Percentiles rank a stretch among this genome's conserved stretches.
phyloP scores from a whole-genome alignment of 1,284 basidiomycete genomes.

The Omphalotus olearius region DNA sequence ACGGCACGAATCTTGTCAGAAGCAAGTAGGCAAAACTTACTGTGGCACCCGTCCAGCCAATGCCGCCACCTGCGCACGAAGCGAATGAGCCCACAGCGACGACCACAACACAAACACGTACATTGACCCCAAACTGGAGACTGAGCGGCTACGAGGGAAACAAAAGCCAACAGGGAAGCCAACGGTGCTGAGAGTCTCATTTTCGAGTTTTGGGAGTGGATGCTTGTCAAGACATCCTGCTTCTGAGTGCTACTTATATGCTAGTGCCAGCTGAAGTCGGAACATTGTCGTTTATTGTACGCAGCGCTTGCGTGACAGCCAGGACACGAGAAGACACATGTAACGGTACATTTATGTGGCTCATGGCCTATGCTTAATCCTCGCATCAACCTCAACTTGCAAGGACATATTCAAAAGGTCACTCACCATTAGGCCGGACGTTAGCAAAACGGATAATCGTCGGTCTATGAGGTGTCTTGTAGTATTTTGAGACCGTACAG shows the following conservation, averaged over 20 bases:
- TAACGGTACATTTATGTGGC: too few relatives aligned
- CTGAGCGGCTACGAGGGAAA: conserved; percentile 26
- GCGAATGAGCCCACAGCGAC: background rate
- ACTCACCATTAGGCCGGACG: too few relatives aligned
- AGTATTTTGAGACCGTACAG: too few relatives aligned
- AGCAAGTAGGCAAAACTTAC: conserved; percentile 14
- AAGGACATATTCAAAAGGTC: too few relatives aligned
- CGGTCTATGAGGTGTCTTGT: too few relatives aligned
- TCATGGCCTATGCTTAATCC: too few relatives aligned
- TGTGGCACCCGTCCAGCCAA: conserved; percentile 26
- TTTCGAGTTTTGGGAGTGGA: background rate
- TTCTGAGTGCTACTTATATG: background rate
- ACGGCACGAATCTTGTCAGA: background rate
- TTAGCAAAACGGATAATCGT: too few relatives aligned
- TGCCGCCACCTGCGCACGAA: conserved; percentile 25
- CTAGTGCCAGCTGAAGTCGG: too few relatives aligned
- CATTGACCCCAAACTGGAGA: conserved; percentile 30
- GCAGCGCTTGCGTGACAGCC: too few relatives aligned
- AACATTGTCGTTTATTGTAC: too few relatives aligned
- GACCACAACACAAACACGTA: conserved; percentile 16
- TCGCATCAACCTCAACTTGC: too few relatives aligned
- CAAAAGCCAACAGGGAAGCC: conserved; percentile 17
- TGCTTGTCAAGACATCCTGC: background rate
- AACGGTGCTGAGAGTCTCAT: background rate
- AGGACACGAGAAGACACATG: too few relatives aligned